Percentiles rank a stretch among this genome's conserved stretches.
These are phyloP conservation scores for Chenopodium suecicum DNA, from an alignment of 148 eudicot species.

Conservation along the genomic window DNA sequence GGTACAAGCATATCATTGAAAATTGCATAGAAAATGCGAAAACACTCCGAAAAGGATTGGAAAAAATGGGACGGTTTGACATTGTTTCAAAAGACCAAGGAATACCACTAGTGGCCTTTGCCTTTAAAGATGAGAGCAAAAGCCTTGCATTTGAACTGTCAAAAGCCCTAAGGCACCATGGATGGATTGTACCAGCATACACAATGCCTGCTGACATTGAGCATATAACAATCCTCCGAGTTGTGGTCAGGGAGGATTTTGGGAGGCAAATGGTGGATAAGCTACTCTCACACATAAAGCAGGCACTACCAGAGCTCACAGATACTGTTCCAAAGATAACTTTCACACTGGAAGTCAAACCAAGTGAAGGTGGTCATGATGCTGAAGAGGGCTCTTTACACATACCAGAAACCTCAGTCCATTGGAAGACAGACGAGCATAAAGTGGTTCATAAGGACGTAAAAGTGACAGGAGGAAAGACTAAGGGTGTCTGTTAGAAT, in stretches of 20 bases:
- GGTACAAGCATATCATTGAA: constrained; percentile 33
- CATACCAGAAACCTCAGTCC: constrained; percentile 41
- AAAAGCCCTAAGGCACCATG: constrained; percentile 31
- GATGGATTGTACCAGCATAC: constrained; percentile 47
- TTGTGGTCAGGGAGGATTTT: constrained; percentile 38
- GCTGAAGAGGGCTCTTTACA: constrained; percentile 25
- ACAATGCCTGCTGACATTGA: constrained; percentile 44
- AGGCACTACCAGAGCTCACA: constrained; percentile 25
- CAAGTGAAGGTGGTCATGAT: constrained; percentile 29
- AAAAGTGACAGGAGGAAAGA: constrained; percentile 39
- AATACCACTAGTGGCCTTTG: constrained; percentile 39
- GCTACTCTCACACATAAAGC: constrained; percentile 38
- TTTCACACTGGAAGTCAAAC: constrained; percentile 41
- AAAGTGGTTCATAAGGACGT: constrained; percentile 32
- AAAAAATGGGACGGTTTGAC: constrained; percentile 31
- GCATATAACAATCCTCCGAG: constrained; percentile 36
- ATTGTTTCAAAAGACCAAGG: constrained; percentile 38
- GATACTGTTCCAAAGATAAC: constrained; percentile 29
- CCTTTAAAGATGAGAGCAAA: constrained; percentile 29
- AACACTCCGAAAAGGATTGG: constrained; percentile 32
- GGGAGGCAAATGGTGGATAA: constrained; percentile 43
- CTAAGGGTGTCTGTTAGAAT: constrained; percentile 37
- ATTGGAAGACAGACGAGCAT: constrained; percentile 37
- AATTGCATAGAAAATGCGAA: constrained; percentile 38
- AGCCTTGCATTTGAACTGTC: constrained; percentile 36